These are phyloP conservation scores for Phialophora expanda DNA, from an alignment of 2,329 filamentous ascomycete species.

Conservation along the genomic window DNA sequence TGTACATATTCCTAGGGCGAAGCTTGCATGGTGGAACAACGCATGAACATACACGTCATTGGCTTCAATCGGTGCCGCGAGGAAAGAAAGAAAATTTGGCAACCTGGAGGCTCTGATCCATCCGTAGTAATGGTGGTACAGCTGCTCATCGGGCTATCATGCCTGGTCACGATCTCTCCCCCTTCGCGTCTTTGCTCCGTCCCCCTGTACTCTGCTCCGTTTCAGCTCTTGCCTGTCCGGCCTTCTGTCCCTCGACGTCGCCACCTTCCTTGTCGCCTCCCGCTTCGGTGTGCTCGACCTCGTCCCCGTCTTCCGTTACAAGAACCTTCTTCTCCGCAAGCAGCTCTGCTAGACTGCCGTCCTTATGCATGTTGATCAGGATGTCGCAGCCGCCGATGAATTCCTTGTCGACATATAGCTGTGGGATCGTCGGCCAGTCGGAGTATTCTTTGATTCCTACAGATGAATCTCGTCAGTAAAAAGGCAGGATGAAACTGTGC, in stretches of 20 bases:
- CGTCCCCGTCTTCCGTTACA: conserved; percentile 58
- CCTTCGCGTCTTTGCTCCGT: conserved; percentile 36
- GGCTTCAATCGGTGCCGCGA: not conserved
- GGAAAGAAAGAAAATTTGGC: not conserved
- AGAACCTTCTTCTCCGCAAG: conserved; percentile 92
- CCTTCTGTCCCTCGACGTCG: conserved; percentile 35
- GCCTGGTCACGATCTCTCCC: conserved; percentile 31
- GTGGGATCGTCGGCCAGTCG: conserved; percentile 98
- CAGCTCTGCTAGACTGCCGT: conserved; percentile 87
- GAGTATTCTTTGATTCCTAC: conserved; percentile 98
- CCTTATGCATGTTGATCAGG: conserved; percentile 94
- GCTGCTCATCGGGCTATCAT: not conserved
- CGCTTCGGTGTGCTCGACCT: conserved; percentile 52
- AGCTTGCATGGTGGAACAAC: not conserved
- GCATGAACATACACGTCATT: not conserved
- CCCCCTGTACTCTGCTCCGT: conserved; percentile 36
- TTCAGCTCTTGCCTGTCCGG: conserved; percentile 24
- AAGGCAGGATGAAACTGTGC: not conserved
- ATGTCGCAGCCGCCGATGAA: conserved; percentile 99
- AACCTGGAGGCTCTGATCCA: not conserved
- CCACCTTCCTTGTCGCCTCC: conserved; percentile 28
- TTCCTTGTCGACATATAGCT: conserved; percentile 93
- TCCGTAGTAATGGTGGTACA: not conserved
- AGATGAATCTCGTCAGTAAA: not conserved
- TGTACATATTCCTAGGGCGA: not conserved